These are phyloP conservation scores for Apiospora marii DNA, from an alignment of 2,329 filamentous ascomycete genomes.

Conservation along the genomic window DNA sequence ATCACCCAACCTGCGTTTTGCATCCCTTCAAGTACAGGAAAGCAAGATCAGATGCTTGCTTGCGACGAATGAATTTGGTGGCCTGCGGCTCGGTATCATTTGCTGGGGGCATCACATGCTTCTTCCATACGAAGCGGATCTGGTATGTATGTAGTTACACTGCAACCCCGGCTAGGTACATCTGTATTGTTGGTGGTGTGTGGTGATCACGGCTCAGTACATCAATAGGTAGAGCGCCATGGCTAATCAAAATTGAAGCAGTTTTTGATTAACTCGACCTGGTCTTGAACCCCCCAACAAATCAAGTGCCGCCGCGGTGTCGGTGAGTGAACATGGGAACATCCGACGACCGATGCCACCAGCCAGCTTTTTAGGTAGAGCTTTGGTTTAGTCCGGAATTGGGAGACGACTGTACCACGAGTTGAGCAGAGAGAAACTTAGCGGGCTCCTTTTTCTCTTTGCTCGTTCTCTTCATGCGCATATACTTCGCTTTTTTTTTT, in stretches of 20 bases:
- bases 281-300: constrained; percentile 22
- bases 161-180: not conserved
- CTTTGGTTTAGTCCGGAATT: not conserved
- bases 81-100: constrained; percentile 1
- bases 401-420: not conserved
- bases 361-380: too few species aligned
- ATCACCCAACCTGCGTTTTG: too few species aligned
- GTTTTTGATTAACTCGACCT: not conserved
- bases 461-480: not conserved
- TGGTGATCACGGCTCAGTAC: not conserved
- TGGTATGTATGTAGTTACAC: not conserved
- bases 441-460: not conserved
- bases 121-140: not conserved
- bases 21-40: not conserved
- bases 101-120: constrained; percentile 8
- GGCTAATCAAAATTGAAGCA: constrained; percentile 14
- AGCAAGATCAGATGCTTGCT: constrained; percentile 1
- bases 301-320: constrained; percentile 21
- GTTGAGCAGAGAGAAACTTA: not conserved
- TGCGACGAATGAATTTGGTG: not conserved
- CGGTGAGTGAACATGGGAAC: constrained; percentile 17
- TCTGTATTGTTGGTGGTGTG: not conserved
- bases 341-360: not conserved
- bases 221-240: not conserved
- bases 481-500: not conserved